Evolutionary conservation across 2,329 filamentous ascomycete genomes (phyloP), one percentile per base, ranked within the genome.

Genomic region (Penicillium italicum): DNA sequence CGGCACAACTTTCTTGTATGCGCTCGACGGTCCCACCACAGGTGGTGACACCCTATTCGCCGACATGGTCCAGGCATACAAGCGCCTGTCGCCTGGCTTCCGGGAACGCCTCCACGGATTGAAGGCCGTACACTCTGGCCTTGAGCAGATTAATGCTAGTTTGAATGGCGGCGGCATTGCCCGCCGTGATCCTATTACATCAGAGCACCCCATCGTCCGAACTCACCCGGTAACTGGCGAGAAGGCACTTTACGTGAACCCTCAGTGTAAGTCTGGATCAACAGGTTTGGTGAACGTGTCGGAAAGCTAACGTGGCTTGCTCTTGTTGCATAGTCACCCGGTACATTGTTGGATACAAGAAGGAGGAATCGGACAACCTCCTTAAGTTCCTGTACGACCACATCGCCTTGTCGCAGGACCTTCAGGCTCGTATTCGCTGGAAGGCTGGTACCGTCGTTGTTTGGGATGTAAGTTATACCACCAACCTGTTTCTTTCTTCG

Each of bases 21-120:
- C 91, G 47, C 82, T 97, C n/a, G 91, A 96, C 69, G 86, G 84
- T 42, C 91, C 91, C 1, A 79, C 83, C 37, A 86, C 84, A 0
- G 91, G 91, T 34, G 92, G 91, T 45, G 91, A 96, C 69, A 96
- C 91, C 0, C 77, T 95, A 3, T 96, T 96, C 66, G 85, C 81
- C 43, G 88, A 95, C 69, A 85, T 88, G 63, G 90, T 80, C 0
- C 87, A 89, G 72, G 91, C 92, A 0, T 97, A 96, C 71, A 83
- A 85, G 59, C 82, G 91, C 6, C 80, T 97, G 3, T 91, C 87
- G 53, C 89, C 90, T 0, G 82, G 85, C 37, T 94, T 96, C 78
- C 85, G 85, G 68, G 84, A 91, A 77, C 81, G 91, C 37, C 77
- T 96, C 26, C 90, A 96, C 62, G 91, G 91, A 0, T 77, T 96